A percentile compares a stretch with the other conserved stretches of the same genome.
phyloP scores from a whole-genome alignment of 306 rosid genomes.

The Canavalia ensiformis region DNA sequence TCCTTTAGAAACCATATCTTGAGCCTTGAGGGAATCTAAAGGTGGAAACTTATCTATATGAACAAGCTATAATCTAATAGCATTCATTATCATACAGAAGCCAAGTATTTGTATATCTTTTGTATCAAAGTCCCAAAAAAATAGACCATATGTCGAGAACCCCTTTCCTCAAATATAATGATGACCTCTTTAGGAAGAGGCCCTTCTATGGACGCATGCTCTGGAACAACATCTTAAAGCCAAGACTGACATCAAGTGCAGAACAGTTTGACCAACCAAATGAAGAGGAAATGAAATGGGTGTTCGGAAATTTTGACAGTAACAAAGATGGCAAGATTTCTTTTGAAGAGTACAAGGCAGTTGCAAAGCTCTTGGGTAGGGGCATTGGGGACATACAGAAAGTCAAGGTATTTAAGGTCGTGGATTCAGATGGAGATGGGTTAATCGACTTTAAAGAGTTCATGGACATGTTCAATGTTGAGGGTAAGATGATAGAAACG shows the following conservation, averaged over 20 bases:
- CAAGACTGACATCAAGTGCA: slow-evolving; percentile 34
- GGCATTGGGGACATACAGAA: slow-evolving; percentile 60
- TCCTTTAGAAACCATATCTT: neutral
- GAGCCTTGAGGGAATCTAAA: slow-evolving; percentile 41
- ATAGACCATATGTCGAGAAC: slow-evolving; percentile 53
- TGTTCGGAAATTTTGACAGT: slow-evolving; percentile 73
- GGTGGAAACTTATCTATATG: slow-evolving; percentile 46
- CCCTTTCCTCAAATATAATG: slow-evolving; percentile 54
- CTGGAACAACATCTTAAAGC: slow-evolving; percentile 49
- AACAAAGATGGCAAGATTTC: slow-evolving; percentile 81
- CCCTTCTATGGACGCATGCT: slow-evolving; percentile 33
- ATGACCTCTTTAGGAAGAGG: slow-evolving; percentile 53
- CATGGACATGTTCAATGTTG: slow-evolving; percentile 61
- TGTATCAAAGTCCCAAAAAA: neutral
- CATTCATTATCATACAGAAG: slow-evolving; percentile 9
- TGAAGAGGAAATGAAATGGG: slow-evolving; percentile 73
- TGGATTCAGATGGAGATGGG: slow-evolving; percentile 81
- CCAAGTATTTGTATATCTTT: neutral
- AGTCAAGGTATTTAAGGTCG: slow-evolving; percentile 58
- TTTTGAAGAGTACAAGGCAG: slow-evolving; percentile 73
- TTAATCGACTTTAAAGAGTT: slow-evolving; percentile 75
- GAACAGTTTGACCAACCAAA: slow-evolving; percentile 50
- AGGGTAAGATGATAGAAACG: slow-evolving; percentile 47
- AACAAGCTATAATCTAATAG: slow-evolving; percentile 13
- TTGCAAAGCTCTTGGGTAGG: slow-evolving; percentile 56